Percentiles rank a stretch among this genome's conserved stretches.
phyloP scores from a whole-genome alignment of 352 stramenopile species.

The Phytopythium kandeliae region DNA sequence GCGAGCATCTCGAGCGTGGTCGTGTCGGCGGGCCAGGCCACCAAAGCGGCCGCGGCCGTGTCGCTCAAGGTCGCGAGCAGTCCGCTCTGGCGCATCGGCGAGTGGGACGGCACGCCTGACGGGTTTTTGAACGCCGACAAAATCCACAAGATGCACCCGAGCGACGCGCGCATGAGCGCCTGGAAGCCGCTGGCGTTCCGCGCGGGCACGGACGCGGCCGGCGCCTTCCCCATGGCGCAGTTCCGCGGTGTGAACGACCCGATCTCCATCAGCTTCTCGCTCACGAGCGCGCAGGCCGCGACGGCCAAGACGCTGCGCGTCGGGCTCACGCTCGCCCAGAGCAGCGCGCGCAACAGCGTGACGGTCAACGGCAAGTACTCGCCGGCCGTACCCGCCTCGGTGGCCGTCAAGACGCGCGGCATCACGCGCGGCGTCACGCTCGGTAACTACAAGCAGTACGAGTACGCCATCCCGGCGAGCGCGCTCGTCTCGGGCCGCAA shows the following conservation, averaged over 20 bases:
- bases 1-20: conserved; percentile 15
- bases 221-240: conserved; percentile 35
- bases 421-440: conserved; percentile 34
- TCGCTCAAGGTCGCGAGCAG: conserved; percentile 13
- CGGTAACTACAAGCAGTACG: conserved; percentile 48
- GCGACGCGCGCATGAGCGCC: conserved; percentile 31
- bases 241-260: conserved; percentile 49
- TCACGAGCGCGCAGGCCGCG: conserved; percentile 11
- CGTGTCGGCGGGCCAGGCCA: conserved; percentile 11
- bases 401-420: conserved; percentile 36
- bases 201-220: conserved; percentile 17
- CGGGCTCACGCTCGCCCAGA: conserved; percentile 39
- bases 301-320: conserved; percentile 32
- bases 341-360: conserved; percentile 29
- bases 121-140: conserved; percentile 50
- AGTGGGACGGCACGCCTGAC: conserved; percentile 43
- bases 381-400: conserved; percentile 14
- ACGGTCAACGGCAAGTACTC: conserved; percentile 34
- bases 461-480: conserved; percentile 35
- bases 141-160: conserved; percentile 49
- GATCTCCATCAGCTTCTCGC: conserved; percentile 29
- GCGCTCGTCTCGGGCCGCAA: conserved; percentile 31
- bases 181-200: conserved; percentile 27
- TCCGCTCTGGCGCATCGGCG: conserved; percentile 42
- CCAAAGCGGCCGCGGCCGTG: conserved; percentile 17